Evolutionary conservation across 352 stramenopile species (phyloP).

Genomic region (Pythium phragmitis): DNA sequence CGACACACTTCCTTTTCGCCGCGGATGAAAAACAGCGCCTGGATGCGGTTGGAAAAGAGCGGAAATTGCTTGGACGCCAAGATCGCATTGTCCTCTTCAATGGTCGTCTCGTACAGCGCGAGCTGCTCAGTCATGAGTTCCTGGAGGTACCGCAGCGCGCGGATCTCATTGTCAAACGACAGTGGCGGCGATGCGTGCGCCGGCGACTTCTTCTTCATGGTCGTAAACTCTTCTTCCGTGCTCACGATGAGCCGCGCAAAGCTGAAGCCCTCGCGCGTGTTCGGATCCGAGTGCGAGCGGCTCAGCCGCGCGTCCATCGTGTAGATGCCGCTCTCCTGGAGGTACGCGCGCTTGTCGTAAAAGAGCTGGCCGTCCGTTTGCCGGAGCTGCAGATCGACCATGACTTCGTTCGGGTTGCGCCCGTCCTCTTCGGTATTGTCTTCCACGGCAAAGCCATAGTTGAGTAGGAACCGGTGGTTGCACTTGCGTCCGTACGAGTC

Average conservation of each 20-base stretch:
- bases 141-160: conserved; percentile 67
- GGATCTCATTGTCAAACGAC: conserved; percentile 86
- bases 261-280: conserved; percentile 85
- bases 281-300: conserved; percentile 80
- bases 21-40: conserved; percentile 87
- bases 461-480: conserved; percentile 99
- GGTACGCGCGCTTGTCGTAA: conserved; percentile 83
- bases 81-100: conserved; percentile 85
- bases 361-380: conserved; percentile 66
- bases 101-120: conserved; percentile 78
- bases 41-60: conserved; percentile 86
- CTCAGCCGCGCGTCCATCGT: conserved; percentile 86
- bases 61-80: conserved; percentile 77
- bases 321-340: conserved; percentile 85
- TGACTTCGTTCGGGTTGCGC: conserved; percentile 98
- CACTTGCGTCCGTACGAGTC: conserved; percentile 99
- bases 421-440: conserved; percentile 98
- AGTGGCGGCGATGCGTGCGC: conserved; percentile 77
- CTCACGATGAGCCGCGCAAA: conserved; percentile 84
- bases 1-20: conserved; percentile 88
- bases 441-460: conserved; percentile 99
- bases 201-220: conserved; percentile 77
- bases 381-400: conserved; percentile 80
- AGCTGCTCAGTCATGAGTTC: conserved; percentile 83
- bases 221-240: conserved; percentile 81